Conservation (phyloP, 2,329 filamentous ascomycete genomes). For the Dactylella cylindrospora region DNA sequence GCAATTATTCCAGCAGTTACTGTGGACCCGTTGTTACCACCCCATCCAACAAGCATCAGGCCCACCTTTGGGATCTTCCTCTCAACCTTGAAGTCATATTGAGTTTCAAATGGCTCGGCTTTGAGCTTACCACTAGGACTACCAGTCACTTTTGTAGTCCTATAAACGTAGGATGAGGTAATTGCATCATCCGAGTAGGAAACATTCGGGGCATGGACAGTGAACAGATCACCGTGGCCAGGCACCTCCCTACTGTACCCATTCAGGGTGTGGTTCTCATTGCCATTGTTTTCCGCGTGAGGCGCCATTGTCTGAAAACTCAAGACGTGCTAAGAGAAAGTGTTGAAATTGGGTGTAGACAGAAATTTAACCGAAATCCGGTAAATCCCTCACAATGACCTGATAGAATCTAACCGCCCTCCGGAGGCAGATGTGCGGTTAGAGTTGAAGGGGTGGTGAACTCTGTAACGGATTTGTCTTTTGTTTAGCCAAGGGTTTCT, state of each 20-base stretch:
- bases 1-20: constrained; percentile 96
- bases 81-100: constrained; percentile 97
- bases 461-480: constrained; percentile 57
- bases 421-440: constrained; percentile 88
- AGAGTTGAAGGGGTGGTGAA: constrained; percentile 95
- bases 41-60: constrained; percentile 96
- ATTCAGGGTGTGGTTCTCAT: constrained; percentile 59
- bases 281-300: constrained; percentile 63
- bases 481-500: constrained; percentile 17
- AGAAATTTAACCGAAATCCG: constrained; percentile 55
- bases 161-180: constrained; percentile 92
- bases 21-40: constrained; percentile 97
- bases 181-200: constrained; percentile 85
- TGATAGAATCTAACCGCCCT: constrained; percentile 61
- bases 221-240: constrained; percentile 59
- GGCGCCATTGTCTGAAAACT: constrained; percentile 94
- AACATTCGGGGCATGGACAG: constrained; percentile 89
- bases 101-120: constrained; percentile 81
- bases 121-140: constrained; percentile 73
- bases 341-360: no score
- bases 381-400: constrained; percentile 53
- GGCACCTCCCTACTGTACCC: constrained; percentile 58
- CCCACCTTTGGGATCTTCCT: constrained; percentile 90
- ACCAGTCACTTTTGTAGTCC: constrained; percentile 79
- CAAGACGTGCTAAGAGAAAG: no score